Base-by-base conservation (phyloP, 2,329 filamentous ascomycete species). In the Escovopsis weberi region DNA sequence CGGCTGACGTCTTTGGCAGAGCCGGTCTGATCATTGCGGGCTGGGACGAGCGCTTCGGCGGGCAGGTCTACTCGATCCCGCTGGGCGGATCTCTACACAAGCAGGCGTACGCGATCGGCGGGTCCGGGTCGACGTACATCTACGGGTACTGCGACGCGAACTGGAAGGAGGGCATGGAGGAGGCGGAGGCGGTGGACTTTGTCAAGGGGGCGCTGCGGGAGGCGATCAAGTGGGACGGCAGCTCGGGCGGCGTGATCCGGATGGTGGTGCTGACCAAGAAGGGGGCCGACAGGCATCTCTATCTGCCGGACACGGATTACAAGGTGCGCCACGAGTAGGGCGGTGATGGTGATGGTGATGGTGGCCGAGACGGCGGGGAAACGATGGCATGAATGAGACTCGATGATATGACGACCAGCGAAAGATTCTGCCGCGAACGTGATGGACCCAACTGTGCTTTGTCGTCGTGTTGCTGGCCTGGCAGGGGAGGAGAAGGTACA, bases 141-240 rank as follows among this genome's bases (percentile, higher is more conserved):
- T 98, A 96, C 71, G 91, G 91, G 55, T 96, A 94, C 73, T 96
- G 88, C 61, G 89, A 98, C 61, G 81, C 86, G 45, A 78, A 98
- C 72, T 98, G 91, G 91, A 79, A 73, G 62, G 91, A 96, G 66
- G 78, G 78, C 51, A 96, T 98, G 88, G 85, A 82, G 42, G 86
- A 96, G 70, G 73, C 78, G 43, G 88, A 94, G 48, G 91, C 91
- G 1, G 80, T 98, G 50, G 66, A 80, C 35, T 98, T 98, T 57
- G 91, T 98, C 61, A 95, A 94, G 69, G 82, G 80, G 39, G 81
- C 91, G 30, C 69, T 98, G 59, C 71, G 78, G 57, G 89, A 98
- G 72, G 91, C 91, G 12, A 96, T 98, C 74, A 94, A 94, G 68
- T 98, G 91, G 91, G 91, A 98, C 61, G 91, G 91, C 50, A 95